Evolutionary conservation across 75 land plant species (phyloP), one percentile per base, ranked within the genome.

Genomic region (Pseudotsuga menziesii): DNA sequence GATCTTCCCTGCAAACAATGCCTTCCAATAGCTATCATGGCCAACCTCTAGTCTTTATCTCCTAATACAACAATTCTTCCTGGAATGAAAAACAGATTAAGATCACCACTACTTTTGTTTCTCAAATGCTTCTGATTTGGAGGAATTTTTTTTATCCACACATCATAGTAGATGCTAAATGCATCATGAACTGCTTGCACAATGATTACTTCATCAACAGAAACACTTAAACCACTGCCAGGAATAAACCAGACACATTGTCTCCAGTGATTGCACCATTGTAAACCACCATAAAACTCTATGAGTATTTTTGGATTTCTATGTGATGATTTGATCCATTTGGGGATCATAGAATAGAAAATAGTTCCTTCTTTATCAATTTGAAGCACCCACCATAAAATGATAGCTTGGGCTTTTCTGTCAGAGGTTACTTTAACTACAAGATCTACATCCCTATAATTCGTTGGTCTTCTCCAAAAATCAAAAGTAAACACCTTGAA

Each of bases 371-470:
- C 91, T 69, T 88, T 64, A 84, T 93, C 98, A 82, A 96, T 89
- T 67, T 93, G 93, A 80, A 96, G 91, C n/a, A 88, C 74, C 98
- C 98, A 96, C 98, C 98, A 96, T 81, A 97, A 93, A 59, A 96
- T 81, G 12, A 96, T 76, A 57, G 91, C 97, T 84, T 93, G 87
- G 62, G 80, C 82, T 19, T 52, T 84, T 16, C 98, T 97, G 80
- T 85, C 79, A 26, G 78, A 69, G 56, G 75, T 79, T 59, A 86
- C 78, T 59, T 73, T 86, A 63, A 96, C 80, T 32, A 29, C 48
- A 61, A 85, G 16, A 69, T 88, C 86, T 58, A 27, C 76, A 74
- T 82, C 83, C 3, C 86, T 75, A 22, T 76, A 79, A 73, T 83
- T 84, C n/a, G 88, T 87, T 82, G 94, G 97, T 58, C 86, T 77